Evolutionary conservation across 2,329 filamentous ascomycete species (phyloP), one percentile per base, ranked within the genome.

Genomic region (Sporothrix brunneoviolacea): DNA sequence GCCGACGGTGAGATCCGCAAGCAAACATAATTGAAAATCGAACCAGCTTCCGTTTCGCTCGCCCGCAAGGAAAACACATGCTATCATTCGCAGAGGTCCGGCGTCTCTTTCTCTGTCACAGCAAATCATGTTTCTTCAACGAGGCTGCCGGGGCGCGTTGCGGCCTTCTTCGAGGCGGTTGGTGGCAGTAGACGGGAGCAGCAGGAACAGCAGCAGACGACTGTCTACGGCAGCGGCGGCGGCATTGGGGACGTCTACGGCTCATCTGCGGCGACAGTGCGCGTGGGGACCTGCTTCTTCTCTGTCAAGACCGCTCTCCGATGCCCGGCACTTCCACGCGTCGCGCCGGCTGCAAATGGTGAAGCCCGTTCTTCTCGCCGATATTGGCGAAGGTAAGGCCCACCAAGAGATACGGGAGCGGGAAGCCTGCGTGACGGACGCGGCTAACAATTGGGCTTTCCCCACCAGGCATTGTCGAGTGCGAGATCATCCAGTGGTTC

Each of bases 401-500:
- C 8, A 2, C 10, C 18, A 8, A 19, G 16, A 19, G 6, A 19
- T 55, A 69, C 64, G 10, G 42, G 56, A 70, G 64, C 22, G 30
- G 30, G 21, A 38, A 18, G 16, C 8, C 36, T 9, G 36, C 15
- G 42, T n/a, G n/a, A n/a, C n/a, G n/a, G n/a, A 7, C 28, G 13
- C 18, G 8, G 37, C 19, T 41, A 33, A 30, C 22, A 30, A 12
- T 41, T 18, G 28, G 21, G 8, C 8, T 9, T 24, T 48, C 9
- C 24, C 9, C 8, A 21, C 5, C 60, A 93, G 93, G 93, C 50
- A 98, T 97, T 62, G 91, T 93, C 65, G 93, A 98, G 71, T 95
- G 93, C 64, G 93, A 98, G 69, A 88, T 98, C 62, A 97, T 97
- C 62, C 93, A 98, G 73, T 98, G 93, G 93, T 98, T 97, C 66